Base-by-base conservation (phyloP, 2,329 filamentous ascomycete genomes). In the Aspergillus sp. region DNA sequence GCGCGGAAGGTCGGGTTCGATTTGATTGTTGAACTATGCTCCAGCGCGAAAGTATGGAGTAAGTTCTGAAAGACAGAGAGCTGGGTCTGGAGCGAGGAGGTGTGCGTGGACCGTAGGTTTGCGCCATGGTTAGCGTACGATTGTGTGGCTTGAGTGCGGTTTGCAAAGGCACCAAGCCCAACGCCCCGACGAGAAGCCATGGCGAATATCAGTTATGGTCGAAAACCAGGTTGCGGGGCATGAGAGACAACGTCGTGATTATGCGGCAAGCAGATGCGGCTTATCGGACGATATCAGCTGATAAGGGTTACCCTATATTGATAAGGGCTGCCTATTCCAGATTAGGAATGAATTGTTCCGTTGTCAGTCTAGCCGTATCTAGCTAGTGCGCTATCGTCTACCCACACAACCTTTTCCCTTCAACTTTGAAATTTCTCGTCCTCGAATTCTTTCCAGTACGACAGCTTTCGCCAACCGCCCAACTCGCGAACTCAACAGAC, bases 41-140 rank as follows among this genome's bases (percentile, higher is more conserved):
- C 96, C 69, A 93, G 84, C 44, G 93, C 91, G 76, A 99, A 99
- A 75, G 96, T 92, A 78, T 97, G 92, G 5, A 99, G 86, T 11
- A 97, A 84, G 17, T 91, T 95, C 70, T 96, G 92, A 82, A 99
- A 99, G 69, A 98, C 93, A 64, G 92, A 89, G 61, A 99, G 89
- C 73, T 99, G 95, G 38, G 92, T 96, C 68, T 91, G 88, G 65
- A 99, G 87, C 17, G 93, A 93, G 64, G 88, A 85, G 48, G 91
- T 86, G 76, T 98, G 93, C 66, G 86, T 87, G 57, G 85, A 89
- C 62, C 93, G 91, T n/a, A 99, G 87, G 50, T 85, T 88, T 61
- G 87, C 90, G 71, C 95, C 95, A 81, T 97, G 93, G 24, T 86
- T 89, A 58, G 93, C 92, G 79, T 93, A 98, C 68, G 95, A 93